Evolutionary conservation across 2,329 filamentous ascomycete species (phyloP).

Genomic region (Rhynchosporium secalis): DNA sequence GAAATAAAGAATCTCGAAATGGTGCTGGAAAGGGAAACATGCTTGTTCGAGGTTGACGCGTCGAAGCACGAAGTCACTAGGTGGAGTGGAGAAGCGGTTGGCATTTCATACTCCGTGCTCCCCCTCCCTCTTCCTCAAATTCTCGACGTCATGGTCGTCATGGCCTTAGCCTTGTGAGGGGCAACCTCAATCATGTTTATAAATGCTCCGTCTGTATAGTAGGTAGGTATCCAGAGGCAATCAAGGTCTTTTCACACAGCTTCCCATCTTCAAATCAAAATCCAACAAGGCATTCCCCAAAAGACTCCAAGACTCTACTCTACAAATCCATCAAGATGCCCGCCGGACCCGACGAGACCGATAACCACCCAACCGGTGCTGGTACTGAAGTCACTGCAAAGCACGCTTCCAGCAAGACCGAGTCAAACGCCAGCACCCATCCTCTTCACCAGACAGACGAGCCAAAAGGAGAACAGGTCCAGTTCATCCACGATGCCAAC

Average conservation of each 20-base stretch:
- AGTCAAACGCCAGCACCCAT: slow-evolving; percentile 42
- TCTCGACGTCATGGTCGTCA: slow-evolving; percentile 15
- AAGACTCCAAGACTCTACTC: not conserved
- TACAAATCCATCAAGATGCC: slow-evolving; percentile 39
- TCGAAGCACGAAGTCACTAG: no score
- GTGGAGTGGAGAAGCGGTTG: no score
- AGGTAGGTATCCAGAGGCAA: not conserved
- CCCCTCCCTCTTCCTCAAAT: not conserved
- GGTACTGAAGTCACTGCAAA: slow-evolving; percentile 43
- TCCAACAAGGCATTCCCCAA: not conserved
- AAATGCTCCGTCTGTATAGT: not conserved
- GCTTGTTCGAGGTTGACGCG: no score
- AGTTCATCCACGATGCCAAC: slow-evolving; percentile 54
- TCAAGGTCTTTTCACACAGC: not conserved
- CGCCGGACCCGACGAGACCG: slow-evolving; percentile 42
- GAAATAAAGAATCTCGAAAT: no score
- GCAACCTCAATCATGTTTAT: slow-evolving; percentile 9
- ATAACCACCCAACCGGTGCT: slow-evolving; percentile 28
- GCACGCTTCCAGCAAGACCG: slow-evolving; percentile 40
- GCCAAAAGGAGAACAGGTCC: slow-evolving; percentile 48
- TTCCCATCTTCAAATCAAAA: not conserved
- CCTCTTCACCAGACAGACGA: slow-evolving; percentile 40
- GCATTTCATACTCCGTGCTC: no score
- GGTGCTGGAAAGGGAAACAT: no score
- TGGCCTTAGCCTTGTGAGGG: slow-evolving; percentile 13